Evolutionary conservation across 2,329 filamentous ascomycete genomes (phyloP).

Genomic region (Remersonia thermophila): DNA sequence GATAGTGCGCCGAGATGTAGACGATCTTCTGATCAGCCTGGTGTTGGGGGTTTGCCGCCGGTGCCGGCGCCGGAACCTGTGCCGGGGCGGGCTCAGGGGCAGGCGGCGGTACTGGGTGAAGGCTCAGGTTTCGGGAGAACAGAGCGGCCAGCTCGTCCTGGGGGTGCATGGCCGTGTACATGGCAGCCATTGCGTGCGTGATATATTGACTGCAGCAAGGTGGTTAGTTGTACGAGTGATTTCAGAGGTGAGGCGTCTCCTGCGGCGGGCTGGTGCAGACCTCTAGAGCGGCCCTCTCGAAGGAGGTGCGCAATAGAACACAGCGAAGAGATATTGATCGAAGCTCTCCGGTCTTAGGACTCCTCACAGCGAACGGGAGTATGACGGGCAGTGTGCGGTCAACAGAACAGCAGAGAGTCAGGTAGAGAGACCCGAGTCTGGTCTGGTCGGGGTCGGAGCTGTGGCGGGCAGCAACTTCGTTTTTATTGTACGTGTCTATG

Average conservation of each 20-base stretch:
- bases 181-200: conserved; percentile 26
- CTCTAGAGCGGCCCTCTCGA: no score
- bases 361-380: no score
- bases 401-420: conserved; percentile 4
- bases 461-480: conserved; percentile 25
- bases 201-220: conserved; percentile 8
- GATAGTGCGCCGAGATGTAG: conserved; percentile 77
- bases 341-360: no score
- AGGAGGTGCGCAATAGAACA: background rate
- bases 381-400: no score
- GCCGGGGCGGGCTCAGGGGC: conserved; percentile 12
- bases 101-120: conserved; percentile 31
- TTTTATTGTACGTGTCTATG: conserved; percentile 39
- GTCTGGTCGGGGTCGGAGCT: conserved; percentile 9
- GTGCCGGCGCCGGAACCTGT: conserved; percentile 18
- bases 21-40: conserved; percentile 35
- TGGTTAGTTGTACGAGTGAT: conserved; percentile 3
- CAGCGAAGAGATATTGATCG: no score
- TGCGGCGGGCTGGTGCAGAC: background rate
- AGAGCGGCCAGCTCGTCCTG: conserved; percentile 75
- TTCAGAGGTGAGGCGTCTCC: background rate
- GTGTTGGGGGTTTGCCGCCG: conserved; percentile 6
- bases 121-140: conserved; percentile 63
- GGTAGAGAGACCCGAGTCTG: conserved; percentile 2
- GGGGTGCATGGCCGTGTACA: conserved; percentile 44